Evolutionary conservation across 2,329 filamentous ascomycete genomes (phyloP).

Genomic region (Macrophomina pseudophaseolina): DNA sequence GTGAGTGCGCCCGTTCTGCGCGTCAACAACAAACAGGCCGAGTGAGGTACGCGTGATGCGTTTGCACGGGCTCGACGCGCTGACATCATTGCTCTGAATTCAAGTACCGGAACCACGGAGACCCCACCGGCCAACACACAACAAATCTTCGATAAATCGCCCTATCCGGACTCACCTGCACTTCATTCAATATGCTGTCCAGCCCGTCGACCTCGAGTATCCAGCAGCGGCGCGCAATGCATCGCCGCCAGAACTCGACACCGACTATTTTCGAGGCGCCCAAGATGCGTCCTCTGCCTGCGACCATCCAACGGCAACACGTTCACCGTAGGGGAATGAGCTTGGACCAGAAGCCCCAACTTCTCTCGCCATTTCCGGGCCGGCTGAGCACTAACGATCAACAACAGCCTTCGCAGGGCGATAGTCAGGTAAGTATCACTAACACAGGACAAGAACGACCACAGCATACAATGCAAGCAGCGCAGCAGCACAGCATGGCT

Average conservation of each 20-base stretch:
- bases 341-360: slow-evolving; percentile 71
- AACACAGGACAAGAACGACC: slow-evolving; percentile 62
- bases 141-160: slow-evolving; percentile 23
- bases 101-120: slow-evolving; percentile 44
- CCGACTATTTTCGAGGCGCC: slow-evolving; percentile 77
- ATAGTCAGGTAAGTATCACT: slow-evolving; percentile 61
- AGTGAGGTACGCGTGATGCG: slow-evolving; percentile 7
- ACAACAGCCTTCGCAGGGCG: slow-evolving; percentile 52
- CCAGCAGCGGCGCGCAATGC: slow-evolving; percentile 74
- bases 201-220: slow-evolving; percentile 70
- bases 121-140: slow-evolving; percentile 15
- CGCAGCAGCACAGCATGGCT: slow-evolving; percentile 85
- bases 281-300: slow-evolving; percentile 70
- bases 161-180: slow-evolving; percentile 72
- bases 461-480: slow-evolving; percentile 86
- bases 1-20: slow-evolving; percentile 34
- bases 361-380: slow-evolving; percentile 49
- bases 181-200: slow-evolving; percentile 73
- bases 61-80: slow-evolving; percentile 17
- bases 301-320: slow-evolving; percentile 57
- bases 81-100: slow-evolving; percentile 32
- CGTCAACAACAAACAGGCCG: neutral
- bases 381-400: slow-evolving; percentile 34
- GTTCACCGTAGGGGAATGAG: slow-evolving; percentile 82
- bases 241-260: slow-evolving; percentile 88